Percentiles rank a stretch among this genome's conserved stretches.
Conservation (phyloP, 441 rosid species). For the Populus tomentosa region DNA sequence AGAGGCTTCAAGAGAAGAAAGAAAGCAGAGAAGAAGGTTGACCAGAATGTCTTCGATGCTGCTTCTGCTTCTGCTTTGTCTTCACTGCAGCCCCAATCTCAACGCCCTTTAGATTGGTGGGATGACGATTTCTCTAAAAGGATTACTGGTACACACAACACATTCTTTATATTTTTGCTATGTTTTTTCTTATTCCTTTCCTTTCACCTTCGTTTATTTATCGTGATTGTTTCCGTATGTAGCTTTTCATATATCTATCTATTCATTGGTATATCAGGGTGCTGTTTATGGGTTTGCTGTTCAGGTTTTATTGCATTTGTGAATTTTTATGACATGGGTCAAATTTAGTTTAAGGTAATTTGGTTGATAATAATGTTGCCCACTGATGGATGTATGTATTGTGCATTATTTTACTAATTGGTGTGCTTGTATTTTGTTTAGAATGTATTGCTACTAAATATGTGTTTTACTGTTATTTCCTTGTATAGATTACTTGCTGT, state of each 20-base stretch:
- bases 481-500: constrained; percentile 10
- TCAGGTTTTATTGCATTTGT: constrained; percentile 10
- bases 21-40: constrained; percentile 64
- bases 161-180: background rate
- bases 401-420: constrained; percentile 12
- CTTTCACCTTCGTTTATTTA: too few relatives aligned
- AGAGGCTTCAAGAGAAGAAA: constrained; percentile 58
- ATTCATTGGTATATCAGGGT: background rate
- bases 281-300: constrained; percentile 8
- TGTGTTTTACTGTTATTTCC: background rate
- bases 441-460: background rate
- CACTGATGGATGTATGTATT: background rate
- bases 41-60: constrained; percentile 47
- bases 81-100: constrained; percentile 25
- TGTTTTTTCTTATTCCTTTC: too few relatives aligned
- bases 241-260: background rate
- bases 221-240: background rate
- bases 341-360: constrained; percentile 21
- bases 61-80: constrained; percentile 25
- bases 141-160: constrained; percentile 45
- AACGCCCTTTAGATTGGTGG: constrained; percentile 62
- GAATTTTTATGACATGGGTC: constrained; percentile 23
- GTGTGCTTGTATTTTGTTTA: background rate
- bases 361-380: constrained; percentile 13
- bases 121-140: constrained; percentile 60